These are phyloP conservation scores for Colletotrichum paranaense DNA, from an alignment of 2,329 filamentous ascomycete genomes.

Conservation along the genomic window DNA sequence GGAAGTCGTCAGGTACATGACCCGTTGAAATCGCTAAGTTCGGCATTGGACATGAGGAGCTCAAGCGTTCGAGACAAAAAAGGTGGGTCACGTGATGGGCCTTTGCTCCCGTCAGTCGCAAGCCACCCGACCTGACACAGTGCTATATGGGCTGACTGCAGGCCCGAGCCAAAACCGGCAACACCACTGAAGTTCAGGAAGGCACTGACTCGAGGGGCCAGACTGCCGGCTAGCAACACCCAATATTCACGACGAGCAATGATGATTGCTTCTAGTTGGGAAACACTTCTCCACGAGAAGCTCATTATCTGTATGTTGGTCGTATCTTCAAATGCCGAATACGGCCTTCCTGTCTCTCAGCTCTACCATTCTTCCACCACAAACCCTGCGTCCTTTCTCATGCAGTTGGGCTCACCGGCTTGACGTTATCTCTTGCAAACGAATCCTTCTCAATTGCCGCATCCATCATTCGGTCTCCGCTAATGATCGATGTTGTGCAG, in stretches of 20 bases:
- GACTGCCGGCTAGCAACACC: neutral
- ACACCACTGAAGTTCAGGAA: neutral
- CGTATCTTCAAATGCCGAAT: neutral
- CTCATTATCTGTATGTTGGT: slow-evolving; percentile 12
- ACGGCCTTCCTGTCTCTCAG: neutral
- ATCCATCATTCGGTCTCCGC: slow-evolving; percentile 89
- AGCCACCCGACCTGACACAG: neutral
- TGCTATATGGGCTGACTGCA: neutral
- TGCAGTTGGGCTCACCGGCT: slow-evolving; percentile 36
- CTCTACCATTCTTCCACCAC: neutral
- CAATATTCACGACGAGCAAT: neutral
- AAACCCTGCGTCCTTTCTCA: slow-evolving; percentile 4
- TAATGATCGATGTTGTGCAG: slow-evolving; percentile 91
- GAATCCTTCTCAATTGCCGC: slow-evolving; percentile 80
- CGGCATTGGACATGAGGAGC: slow-evolving; percentile 15
- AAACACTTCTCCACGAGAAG: neutral
- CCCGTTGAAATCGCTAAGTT: slow-evolving; percentile 25
- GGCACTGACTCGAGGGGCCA: neutral
- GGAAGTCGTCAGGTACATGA: slow-evolving; percentile 30
- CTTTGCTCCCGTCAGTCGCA: neutral
- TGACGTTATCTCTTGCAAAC: slow-evolving; percentile 59
- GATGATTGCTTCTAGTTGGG: neutral
- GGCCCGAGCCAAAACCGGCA: slow-evolving; percentile 1
- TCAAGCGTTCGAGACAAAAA: slow-evolving; percentile 14
- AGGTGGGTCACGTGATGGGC: slow-evolving; percentile 13